Evolutionary conservation across 495 filamentous ascomycete species (phyloP).

Genomic region (Aspergillus homomorphus): DNA sequence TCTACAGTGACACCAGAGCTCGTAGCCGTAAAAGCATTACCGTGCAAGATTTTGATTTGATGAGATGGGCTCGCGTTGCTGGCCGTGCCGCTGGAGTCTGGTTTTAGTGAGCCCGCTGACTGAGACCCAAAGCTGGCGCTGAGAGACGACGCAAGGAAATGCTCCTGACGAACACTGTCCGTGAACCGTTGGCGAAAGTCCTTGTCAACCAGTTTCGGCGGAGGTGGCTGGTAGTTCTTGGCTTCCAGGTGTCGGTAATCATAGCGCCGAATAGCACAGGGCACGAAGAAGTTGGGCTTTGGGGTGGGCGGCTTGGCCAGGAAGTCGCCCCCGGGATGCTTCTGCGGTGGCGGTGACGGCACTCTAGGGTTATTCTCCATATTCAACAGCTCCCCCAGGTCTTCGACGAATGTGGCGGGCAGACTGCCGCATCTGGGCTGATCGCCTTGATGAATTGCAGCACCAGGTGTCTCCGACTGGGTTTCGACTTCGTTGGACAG

Average conservation of each 20-base stretch:
- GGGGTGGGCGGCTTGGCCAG: conserved; percentile 7
- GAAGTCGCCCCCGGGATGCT: neutral
- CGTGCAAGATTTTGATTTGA: conserved; percentile 10
- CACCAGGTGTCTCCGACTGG: neutral
- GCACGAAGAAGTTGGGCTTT: conserved; percentile 12
- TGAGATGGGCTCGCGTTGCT: conserved; percentile 7
- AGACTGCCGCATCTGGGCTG: neutral
- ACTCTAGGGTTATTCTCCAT: conserved; percentile 3
- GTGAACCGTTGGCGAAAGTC: conserved; percentile 33
- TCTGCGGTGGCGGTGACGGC: neutral
- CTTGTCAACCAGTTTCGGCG: conserved; percentile 23
- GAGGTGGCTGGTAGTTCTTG: conserved; percentile 26
- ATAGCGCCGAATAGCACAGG: conserved; percentile 12
- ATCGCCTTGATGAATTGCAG: neutral
- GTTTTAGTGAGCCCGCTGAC: neutral
- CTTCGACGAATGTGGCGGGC: neutral
- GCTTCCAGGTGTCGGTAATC: conserved; percentile 16
- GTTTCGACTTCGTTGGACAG: neutral
- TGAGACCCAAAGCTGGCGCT: neutral
- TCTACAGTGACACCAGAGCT: conserved; percentile 8
- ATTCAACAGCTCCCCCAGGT: conserved; percentile 14
- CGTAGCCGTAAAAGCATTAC: conserved; percentile 5
- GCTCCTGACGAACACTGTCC: conserved; percentile 19
- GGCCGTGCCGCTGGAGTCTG: neutral
- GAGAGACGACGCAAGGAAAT: conserved; percentile 13